Conservation (phyloP, 495 filamentous ascomycete species). For the Penicillium herquei region DNA sequence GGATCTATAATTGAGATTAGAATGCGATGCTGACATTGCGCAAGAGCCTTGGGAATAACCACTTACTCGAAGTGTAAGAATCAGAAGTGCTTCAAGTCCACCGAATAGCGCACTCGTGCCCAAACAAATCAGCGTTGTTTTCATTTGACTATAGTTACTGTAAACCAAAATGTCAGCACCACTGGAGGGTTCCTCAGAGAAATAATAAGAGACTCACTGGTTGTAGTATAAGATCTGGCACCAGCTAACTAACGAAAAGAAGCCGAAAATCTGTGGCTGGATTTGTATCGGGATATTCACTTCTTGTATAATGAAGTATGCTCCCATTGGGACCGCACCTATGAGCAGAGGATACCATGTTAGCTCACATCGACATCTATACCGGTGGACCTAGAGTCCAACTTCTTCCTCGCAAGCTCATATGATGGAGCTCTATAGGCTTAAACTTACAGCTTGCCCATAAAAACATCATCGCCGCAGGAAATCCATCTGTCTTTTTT, state of each 20-base stretch:
- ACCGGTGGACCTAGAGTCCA: background rate
- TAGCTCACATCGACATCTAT: background rate
- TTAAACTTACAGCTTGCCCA: slow-evolving; percentile 62
- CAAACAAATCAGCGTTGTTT: slow-evolving; percentile 42
- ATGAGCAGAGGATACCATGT: background rate
- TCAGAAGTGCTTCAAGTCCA: slow-evolving; percentile 58
- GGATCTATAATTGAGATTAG: slow-evolving; percentile 28
- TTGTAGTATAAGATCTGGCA: slow-evolving; percentile 63
- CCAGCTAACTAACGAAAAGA: slow-evolving; percentile 65
- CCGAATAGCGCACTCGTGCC: slow-evolving; percentile 48
- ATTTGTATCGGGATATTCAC: slow-evolving; percentile 76
- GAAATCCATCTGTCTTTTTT: slow-evolving; percentile 72
- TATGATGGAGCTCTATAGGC: background rate
- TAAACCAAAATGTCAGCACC: background rate
- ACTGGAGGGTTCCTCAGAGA: no score
- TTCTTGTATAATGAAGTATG: slow-evolving; percentile 54
- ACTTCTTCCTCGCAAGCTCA: background rate
- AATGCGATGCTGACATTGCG: background rate
- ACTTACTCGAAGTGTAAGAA: slow-evolving; percentile 60
- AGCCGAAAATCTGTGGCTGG: slow-evolving; percentile 69
- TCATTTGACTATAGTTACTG: slow-evolving; percentile 51
- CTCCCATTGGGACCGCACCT: slow-evolving; percentile 54
- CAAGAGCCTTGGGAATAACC: background rate
- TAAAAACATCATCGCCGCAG: slow-evolving; percentile 70
- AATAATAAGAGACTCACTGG: no score